Evolutionary conservation across 352 stramenopile species (phyloP).

Genomic region (Paralagenidium karlingii): DNA sequence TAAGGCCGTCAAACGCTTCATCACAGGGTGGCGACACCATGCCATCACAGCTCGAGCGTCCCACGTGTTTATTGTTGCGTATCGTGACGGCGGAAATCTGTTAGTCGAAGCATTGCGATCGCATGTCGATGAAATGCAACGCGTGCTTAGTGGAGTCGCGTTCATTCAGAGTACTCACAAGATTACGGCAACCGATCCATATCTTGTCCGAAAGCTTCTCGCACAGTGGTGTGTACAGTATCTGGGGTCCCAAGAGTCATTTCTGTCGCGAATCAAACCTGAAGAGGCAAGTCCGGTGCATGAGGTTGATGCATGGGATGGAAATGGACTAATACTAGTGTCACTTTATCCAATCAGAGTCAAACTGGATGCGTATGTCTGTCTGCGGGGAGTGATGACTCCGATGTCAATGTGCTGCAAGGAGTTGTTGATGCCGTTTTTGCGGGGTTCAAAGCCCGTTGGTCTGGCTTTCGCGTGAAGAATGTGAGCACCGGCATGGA

Average conservation of each 20-base stretch:
- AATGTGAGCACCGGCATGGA: conserved; percentile 60
- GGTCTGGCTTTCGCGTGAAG: conserved; percentile 63
- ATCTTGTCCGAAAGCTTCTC: conserved; percentile 51
- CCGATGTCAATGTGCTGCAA: conserved; percentile 39
- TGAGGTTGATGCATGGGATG: no score
- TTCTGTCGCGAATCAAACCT: conserved; percentile 39
- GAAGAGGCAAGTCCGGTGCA: conserved; percentile 18
- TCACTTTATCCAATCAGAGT: no score
- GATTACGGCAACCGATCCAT: conserved; percentile 36
- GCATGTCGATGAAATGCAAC: conserved; percentile 52
- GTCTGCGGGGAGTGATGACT: conserved; percentile 20
- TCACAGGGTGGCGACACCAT: conserved; percentile 60
- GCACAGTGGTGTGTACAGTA: conserved; percentile 56
- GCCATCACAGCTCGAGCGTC: conserved; percentile 45
- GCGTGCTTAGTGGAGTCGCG: conserved; percentile 49
- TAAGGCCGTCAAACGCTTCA: conserved; percentile 38
- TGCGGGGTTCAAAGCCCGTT: conserved; percentile 54
- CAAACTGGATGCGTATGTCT: conserved; percentile 45
- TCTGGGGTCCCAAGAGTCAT: conserved; percentile 18
- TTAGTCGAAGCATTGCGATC: conserved; percentile 37
- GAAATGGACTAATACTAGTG: no score
- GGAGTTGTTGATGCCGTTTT: conserved; percentile 38
- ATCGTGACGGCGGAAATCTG: conserved; percentile 37
- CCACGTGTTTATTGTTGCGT: conserved; percentile 51
- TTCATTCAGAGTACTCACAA: conserved; percentile 55